Conservation (phyloP, 805 yeast genomes). For the Wickerhamomyces kurtzmanii region DNA sequence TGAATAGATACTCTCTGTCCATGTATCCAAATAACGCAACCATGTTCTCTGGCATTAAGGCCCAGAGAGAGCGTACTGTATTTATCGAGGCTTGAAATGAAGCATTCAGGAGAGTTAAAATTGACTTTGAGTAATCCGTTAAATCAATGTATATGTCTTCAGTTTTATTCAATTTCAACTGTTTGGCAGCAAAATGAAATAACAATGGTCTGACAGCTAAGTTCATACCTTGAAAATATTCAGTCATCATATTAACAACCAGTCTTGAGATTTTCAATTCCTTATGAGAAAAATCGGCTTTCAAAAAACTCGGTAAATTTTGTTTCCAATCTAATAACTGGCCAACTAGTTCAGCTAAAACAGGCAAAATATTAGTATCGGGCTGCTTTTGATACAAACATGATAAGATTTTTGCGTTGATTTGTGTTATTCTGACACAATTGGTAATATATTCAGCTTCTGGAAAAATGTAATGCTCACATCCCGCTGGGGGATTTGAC, state of each 20-base stretch:
- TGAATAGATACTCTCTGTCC: conserved; percentile 77
- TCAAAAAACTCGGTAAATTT: conserved; percentile 51
- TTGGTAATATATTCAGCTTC: conserved; percentile 69
- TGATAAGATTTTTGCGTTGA: conserved; percentile 63
- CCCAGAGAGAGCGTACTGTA: conserved; percentile 66
- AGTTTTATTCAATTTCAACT: conserved; percentile 38
- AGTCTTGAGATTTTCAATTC: conserved; percentile 50
- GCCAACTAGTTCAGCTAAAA: conserved; percentile 59
- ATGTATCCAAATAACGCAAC: conserved; percentile 81
- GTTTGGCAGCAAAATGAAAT: conserved; percentile 66
- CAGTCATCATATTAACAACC: conserved; percentile 70
- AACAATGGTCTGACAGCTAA: conserved; percentile 69
- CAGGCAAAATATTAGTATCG: conserved; percentile 64
- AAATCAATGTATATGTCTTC: conserved; percentile 50
- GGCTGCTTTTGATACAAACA: conserved; percentile 70
- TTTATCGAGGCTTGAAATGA: conserved; percentile 77
- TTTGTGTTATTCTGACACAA: conserved; percentile 71
- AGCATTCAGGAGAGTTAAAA: conserved; percentile 61
- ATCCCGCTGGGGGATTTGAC: conserved; percentile 48
- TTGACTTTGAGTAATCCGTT: conserved; percentile 56
- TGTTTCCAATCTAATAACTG: conserved; percentile 61
- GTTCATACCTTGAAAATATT: conserved; percentile 75
- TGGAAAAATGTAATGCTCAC: conserved; percentile 63
- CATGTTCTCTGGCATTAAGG: conserved; percentile 65
- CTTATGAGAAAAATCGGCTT: conserved; percentile 49